Conservation (phyloP, 2,329 filamentous ascomycete species). For the Fusarium chaquense region DNA sequence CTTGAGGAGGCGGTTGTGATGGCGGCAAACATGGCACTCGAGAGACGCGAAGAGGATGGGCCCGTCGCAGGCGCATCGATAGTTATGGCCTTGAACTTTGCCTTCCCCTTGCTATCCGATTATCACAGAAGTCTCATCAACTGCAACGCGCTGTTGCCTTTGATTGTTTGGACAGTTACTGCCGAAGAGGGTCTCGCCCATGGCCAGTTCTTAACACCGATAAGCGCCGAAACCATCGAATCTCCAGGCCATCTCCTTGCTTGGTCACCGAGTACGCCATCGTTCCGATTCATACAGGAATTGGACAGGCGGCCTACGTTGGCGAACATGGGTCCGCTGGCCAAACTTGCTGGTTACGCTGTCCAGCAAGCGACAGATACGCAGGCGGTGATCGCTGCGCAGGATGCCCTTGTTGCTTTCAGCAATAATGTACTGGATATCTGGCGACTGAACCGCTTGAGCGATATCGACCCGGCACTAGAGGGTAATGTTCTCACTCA, state of each 20-base stretch:
- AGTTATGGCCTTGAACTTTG: slow-evolving; percentile 79
- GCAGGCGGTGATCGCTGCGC: slow-evolving; percentile 59
- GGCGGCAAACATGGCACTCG: slow-evolving; percentile 81
- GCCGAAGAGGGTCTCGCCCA: slow-evolving; percentile 80
- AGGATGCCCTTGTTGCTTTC: slow-evolving; percentile 76
- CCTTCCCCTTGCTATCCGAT: slow-evolving; percentile 77
- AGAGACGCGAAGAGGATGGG: slow-evolving; percentile 57
- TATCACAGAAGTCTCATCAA: slow-evolving; percentile 69
- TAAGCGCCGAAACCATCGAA: slow-evolving; percentile 75
- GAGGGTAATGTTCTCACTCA: slow-evolving; percentile 72
- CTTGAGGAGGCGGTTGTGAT: slow-evolving; percentile 80
- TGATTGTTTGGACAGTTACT: slow-evolving; percentile 75
- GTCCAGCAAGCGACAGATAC: slow-evolving; percentile 66
- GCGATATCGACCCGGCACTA: slow-evolving; percentile 75
- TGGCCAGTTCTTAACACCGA: slow-evolving; percentile 77
- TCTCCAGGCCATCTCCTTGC: slow-evolving; percentile 60
- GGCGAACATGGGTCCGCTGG: slow-evolving; percentile 74
- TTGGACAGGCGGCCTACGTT: slow-evolving; percentile 72
- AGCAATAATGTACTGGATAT: slow-evolving; percentile 73
- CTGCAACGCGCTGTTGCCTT: slow-evolving; percentile 77
- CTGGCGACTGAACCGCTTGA: slow-evolving; percentile 82
- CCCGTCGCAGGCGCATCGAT: slow-evolving; percentile 64
- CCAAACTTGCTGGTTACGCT: slow-evolving; percentile 73
- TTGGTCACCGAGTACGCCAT: slow-evolving; percentile 73
- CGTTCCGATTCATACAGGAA: slow-evolving; percentile 68